phyloP scores from a whole-genome alignment of 1,284 basidiomycete genomes.

The Ceratobasidium theobromae region DNA sequence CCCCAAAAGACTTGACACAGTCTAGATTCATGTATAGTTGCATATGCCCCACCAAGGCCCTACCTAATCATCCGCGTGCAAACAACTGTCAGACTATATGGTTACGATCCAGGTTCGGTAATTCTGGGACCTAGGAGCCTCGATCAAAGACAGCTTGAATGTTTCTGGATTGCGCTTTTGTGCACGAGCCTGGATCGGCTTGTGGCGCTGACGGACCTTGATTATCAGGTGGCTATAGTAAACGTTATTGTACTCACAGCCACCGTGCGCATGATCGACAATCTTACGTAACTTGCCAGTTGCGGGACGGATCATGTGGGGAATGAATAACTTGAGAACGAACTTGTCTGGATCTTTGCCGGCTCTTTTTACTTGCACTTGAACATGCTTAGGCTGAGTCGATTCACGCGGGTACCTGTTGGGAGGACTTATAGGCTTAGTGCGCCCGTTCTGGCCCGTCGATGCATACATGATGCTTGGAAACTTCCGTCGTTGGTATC shows the following conservation, averaged over 20 bases:
- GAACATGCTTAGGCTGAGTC: conserved; percentile 2
- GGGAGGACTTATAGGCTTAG: not conserved
- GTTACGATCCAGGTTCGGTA: no score
- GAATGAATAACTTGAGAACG: conserved; percentile 2
- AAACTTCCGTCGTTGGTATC: conserved; percentile 72
- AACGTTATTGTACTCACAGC: no score
- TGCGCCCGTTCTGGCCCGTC: not conserved
- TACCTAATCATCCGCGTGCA: no score
- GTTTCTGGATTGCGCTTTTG: no score
- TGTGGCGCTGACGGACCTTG: no score
- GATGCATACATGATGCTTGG: conserved; percentile 59
- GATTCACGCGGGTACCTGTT: not conserved
- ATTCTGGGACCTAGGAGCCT: no score
- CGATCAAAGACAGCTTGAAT: no score
- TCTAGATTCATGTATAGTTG: no score
- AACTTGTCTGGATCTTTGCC: not conserved
- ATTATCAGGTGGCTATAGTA: no score
- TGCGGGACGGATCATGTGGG: conserved; percentile 27
- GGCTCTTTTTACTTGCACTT: not conserved
- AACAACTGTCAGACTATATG: no score
- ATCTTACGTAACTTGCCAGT: not conserved
- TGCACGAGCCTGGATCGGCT: no score
- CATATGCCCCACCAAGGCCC: no score
- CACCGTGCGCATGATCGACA: not conserved
- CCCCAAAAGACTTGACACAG: not conserved